Evolutionary conservation across 192 early-diverging fungal species (phyloP), one percentile per base, ranked within the genome.

Genomic region (Dimargaris xerosporica): DNA sequence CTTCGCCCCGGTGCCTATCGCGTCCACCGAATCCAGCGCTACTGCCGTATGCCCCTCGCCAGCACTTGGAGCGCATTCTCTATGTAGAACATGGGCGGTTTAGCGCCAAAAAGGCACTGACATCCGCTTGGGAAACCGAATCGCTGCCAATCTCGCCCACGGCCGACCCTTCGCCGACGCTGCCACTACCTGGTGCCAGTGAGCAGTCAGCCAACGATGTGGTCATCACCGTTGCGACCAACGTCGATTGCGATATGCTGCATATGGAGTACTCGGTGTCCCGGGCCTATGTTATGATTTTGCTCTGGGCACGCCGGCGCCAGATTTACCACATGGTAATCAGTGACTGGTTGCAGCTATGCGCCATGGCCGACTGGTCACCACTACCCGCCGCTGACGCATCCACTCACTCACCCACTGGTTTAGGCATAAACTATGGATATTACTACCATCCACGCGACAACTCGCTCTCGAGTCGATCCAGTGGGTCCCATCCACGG

Each of bases 251-350:
- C 21, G 58, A 60, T 7, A 28, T 39, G 11, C 5, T 60, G 13
- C 58, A 60, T 41, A 3, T 60, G 12, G 58, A 60, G 42, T 60
- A 60, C n/a, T 60, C 58, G 34, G 43, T 60, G 58, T 60, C 58
- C 58, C 31, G 58, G 10, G 58, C 58, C 43, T 60, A 60, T 41
- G 21, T 44, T 21, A 23, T 60, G 15, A 34, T 34, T 41, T 39
- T 60, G n/a, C 13, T 60, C 21, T 60, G 58, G 58, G 58, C 43
- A 9, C 58, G 58, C 11, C 21, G 34, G 31, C n/a, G 43, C 10
- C 58, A 60, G 39, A 44, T 60, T 30, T 17, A 25, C 5, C 58
- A 60, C 23, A 19, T 60, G 17, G n/a, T 60, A 6, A 19, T 21
- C 11, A 43, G 21, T 34, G 58, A 60, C 5, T 44, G 58, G 58